Conservation (phyloP, 306 rosid species). For the Cicer yamashitae region DNA sequence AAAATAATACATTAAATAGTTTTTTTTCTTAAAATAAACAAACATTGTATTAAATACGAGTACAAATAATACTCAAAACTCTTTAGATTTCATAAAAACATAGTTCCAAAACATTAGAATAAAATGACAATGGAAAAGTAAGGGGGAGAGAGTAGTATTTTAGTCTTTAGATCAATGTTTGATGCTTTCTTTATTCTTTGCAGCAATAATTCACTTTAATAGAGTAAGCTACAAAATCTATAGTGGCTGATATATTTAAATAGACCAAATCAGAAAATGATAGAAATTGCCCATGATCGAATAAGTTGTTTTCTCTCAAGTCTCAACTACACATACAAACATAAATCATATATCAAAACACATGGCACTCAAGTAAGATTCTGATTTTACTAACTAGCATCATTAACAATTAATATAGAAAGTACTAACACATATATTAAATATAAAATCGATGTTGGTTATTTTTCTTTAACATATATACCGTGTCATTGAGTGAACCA, state of each 20-base stretch:
- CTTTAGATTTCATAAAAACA: too few relatives aligned
- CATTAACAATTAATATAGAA: constrained; percentile 14
- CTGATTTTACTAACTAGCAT: constrained; percentile 29
- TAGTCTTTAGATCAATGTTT: constrained; percentile 48
- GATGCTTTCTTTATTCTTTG: constrained; percentile 53
- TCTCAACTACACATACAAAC: constrained; percentile 7
- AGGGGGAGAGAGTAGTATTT: too few relatives aligned
- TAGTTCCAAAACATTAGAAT: too few relatives aligned
- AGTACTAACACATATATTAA: neutral
- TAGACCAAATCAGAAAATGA: constrained; percentile 39
- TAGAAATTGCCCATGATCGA: constrained; percentile 40
- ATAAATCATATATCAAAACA: neutral
- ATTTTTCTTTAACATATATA: neutral
- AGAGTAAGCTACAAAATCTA: constrained; percentile 50
- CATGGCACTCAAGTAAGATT: constrained; percentile 8
- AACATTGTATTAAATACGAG: too few relatives aligned
- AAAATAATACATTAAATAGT: too few relatives aligned
- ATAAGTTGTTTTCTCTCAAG: constrained; percentile 1
- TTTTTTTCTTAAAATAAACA: too few relatives aligned
- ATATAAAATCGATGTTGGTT: neutral
- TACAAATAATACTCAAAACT: too few relatives aligned
- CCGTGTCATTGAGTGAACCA: constrained; percentile 10
- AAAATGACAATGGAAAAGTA: too few relatives aligned
- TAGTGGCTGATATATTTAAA: constrained; percentile 47
- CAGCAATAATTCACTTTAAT: constrained; percentile 58